phyloP scores from a whole-genome alignment of 768 basidiomycete genomes.

The Panellus pusillus region DNA sequence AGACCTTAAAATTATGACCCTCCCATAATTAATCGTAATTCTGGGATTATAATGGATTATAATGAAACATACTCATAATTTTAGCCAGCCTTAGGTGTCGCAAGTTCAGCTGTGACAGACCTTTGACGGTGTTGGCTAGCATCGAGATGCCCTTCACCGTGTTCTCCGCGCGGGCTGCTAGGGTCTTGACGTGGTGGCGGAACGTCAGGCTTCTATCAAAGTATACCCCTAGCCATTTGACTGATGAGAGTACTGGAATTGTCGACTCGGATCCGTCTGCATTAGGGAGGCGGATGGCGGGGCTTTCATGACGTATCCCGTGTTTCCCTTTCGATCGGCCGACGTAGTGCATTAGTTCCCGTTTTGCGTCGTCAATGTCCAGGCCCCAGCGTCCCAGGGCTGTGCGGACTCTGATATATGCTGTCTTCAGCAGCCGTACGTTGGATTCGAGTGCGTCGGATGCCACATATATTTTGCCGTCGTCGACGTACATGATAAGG shows the following conservation, averaged over 20 bases:
- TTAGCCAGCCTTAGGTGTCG: too few species aligned
- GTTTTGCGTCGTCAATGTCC: slow-evolving; percentile 24
- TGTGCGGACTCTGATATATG: too few species aligned
- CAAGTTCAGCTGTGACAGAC: slow-evolving; percentile 35
- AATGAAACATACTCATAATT: too few species aligned
- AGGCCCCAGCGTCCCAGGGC: too few species aligned
- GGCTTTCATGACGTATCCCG: neutral
- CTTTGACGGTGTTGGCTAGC: slow-evolving; percentile 35
- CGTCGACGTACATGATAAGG: too few species aligned
- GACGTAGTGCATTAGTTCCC: slow-evolving; percentile 32
- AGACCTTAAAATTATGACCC: too few species aligned
- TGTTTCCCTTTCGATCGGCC: neutral
- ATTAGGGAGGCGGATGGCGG: slow-evolving; percentile 14
- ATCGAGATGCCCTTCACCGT: slow-evolving; percentile 28
- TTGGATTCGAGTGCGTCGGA: too few species aligned
- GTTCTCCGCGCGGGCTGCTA: slow-evolving; percentile 25
- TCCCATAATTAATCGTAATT: too few species aligned
- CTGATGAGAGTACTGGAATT: slow-evolving; percentile 4
- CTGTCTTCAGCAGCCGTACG: too few species aligned
- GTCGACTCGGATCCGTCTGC: slow-evolving; percentile 1
- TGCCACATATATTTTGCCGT: too few species aligned
- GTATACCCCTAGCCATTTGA: slow-evolving; percentile 35
- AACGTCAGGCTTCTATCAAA: slow-evolving; percentile 35
- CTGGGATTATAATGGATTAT: too few species aligned
- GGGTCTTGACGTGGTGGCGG: slow-evolving; percentile 28